phyloP scores from a whole-genome alignment of 164 flowering plant species.

The Magnolia sinica region DNA sequence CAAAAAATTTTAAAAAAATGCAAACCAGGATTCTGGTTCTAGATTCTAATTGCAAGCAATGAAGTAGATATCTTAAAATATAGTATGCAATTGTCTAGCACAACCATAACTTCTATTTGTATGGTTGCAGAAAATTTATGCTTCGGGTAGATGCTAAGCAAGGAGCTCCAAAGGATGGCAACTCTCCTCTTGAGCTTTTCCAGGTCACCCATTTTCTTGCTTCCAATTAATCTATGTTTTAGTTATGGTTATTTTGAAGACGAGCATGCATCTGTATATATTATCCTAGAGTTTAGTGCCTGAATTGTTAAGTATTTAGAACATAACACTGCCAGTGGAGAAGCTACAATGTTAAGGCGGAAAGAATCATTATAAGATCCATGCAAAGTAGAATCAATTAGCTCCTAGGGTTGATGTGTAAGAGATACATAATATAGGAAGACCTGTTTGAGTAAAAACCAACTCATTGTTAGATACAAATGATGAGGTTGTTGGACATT shows the following conservation, averaged over 20 bases:
- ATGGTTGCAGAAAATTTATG: slow-evolving; percentile 84
- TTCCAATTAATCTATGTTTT: not conserved
- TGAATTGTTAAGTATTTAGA: not conserved
- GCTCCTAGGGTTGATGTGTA: no score
- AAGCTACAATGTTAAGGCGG: no score
- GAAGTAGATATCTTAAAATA: not conserved
- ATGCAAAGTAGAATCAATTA: no score
- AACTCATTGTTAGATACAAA: no score
- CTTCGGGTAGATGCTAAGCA: slow-evolving; percentile 95
- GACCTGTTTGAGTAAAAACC: no score
- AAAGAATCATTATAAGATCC: no score
- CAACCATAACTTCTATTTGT: not conserved
- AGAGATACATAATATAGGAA: no score
- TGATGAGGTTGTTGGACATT: no score
- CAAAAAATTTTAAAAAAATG: no score
- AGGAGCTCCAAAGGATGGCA: slow-evolving; percentile 95
- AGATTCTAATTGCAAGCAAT: not conserved
- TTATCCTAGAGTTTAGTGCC: not conserved
- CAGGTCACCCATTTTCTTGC: slow-evolving; percentile 44
- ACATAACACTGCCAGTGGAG: no score
- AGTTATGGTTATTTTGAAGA: not conserved
- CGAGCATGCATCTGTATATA: not conserved
- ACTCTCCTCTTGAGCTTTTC: slow-evolving; percentile 84
- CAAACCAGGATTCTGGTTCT: not conserved
- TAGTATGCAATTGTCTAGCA: not conserved